Evolutionary conservation across 495 filamentous ascomycete species (phyloP), one percentile per base, ranked within the genome.

Genomic region (Rusavskia elegans): DNA sequence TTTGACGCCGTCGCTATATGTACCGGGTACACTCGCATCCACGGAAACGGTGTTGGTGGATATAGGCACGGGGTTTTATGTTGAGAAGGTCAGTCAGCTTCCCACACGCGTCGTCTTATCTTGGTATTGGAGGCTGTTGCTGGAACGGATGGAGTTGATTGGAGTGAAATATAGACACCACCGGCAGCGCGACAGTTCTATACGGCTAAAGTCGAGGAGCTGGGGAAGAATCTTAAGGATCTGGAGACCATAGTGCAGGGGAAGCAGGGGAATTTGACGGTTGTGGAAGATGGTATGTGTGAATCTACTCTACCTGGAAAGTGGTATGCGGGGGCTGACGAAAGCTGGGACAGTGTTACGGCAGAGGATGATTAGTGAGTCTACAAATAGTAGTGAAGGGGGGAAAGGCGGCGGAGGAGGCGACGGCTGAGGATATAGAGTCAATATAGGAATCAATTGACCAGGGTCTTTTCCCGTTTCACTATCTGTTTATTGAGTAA

Each of bases 61-160:
- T 71, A 83, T 98, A 17, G 92, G 92, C 16, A 98, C 92, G 1
- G 92, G 92, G 3, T 98, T 92, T 64, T 96, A 87, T 64, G 84
- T 97, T 52, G 92, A 97, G 69, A 98, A 98, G 78, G 84, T 85
- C 6, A 6, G 38, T 39, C 40, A 21, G 30, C 38, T 40, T 49
- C 14, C 23, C 49, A 54, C 48, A 41, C 8, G 3, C 21, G 4
- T 3, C 25, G 1, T 3, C 25, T 27, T 2, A 5, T 27, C 4
- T 27, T 27, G 7, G 25, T 27, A 1, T 14, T 35, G 7, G 7
- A 14, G 13, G 13, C 1, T 1, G 32, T 35, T 35, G 32, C 8
- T 11, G 9, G 7, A 11, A 10, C 23, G 11, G 41, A 27, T 17
- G 16, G 32, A 46, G 14, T 14, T 35, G 36, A 25, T 45, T 20